Base-by-base conservation (phyloP, 2,329 filamentous ascomycete species). In the Clarireedia monteithiana region DNA sequence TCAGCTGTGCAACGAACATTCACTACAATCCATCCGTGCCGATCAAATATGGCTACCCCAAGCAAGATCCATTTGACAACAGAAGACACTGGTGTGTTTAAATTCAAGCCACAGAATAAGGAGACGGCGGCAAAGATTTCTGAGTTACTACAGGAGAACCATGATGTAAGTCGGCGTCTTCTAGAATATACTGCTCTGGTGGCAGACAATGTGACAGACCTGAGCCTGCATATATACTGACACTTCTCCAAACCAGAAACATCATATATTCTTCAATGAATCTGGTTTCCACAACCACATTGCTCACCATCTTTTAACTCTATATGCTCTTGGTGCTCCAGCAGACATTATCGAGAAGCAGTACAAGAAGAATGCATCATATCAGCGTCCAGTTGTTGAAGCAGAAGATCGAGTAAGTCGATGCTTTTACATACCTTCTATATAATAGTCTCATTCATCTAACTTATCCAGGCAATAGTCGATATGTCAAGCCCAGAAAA, bases 261-360 rank as follows among this genome's bases (percentile, higher is more conserved):
- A 91, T 63, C 88, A 95, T 67, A 85, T 91, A 57, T 95, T 86
- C 72, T 95, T 91, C 76, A 95, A 94, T 59, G 58, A 78, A 0
- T 66, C 70, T 1, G 86, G 86, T 0, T 95, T 87, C 60, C 91
- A 96, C 66, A 89, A 96, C 68, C 91, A 96, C 66, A 89, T 94
- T 58, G 78, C 78, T 3, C 91, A 96, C 64, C 84, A 90, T 38
- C 72, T 95, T 5, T 78, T 95, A 10, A 84, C 84, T 15, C 74
- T 94, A 30, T 95, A 86, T 68, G 86, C 87, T 36, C 82, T 94
- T 1, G 85, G 86, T 0, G 89, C 88, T 6, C 72, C 78, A 0
- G 69, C 84, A 0, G 68, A 75, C 0, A 69, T 80, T 17, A 76
- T 96, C 3, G 76, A 84, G 63, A 71, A 72, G 10, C 84, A 79